Evolutionary conservation across 768 basidiomycete genomes (phyloP).

Genomic region (Inosperma sp.): DNA sequence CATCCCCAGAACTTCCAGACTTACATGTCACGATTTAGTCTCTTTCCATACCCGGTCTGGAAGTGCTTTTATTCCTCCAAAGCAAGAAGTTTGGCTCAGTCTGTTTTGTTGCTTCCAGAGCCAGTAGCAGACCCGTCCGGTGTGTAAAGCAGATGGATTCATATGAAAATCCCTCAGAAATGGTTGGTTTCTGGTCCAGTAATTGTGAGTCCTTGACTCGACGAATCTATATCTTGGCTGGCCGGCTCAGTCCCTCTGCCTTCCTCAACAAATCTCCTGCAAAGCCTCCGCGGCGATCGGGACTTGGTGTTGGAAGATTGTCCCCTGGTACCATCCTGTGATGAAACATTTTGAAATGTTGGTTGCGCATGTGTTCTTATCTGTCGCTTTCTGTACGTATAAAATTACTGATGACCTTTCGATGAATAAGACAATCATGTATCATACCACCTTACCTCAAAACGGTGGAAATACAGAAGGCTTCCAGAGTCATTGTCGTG

Average conservation of each 20-base stretch:
- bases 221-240: neutral
- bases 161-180: neutral
- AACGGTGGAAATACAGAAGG: too few relatives aligned
- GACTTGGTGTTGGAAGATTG: neutral
- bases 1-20: neutral
- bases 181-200: neutral
- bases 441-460: too few relatives aligned
- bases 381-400: too few relatives aligned
- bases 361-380: neutral
- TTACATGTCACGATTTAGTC: neutral
- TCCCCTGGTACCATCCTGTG: neutral
- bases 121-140: neutral
- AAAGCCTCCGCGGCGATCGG: neutral
- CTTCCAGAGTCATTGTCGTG: too few relatives aligned
- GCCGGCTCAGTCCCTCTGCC: too few relatives aligned
- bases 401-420: too few relatives aligned
- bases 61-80: too few relatives aligned
- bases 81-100: neutral
- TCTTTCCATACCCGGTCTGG: neutral
- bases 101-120: neutral
- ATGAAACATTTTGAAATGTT: neutral
- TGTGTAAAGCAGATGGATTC: neutral
- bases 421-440: too few relatives aligned
- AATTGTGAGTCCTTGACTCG: neutral
- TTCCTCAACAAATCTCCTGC: too few relatives aligned